phyloP scores from a whole-genome alignment of 2,329 filamentous ascomycete species.

The Colletotrichum lupini region DNA sequence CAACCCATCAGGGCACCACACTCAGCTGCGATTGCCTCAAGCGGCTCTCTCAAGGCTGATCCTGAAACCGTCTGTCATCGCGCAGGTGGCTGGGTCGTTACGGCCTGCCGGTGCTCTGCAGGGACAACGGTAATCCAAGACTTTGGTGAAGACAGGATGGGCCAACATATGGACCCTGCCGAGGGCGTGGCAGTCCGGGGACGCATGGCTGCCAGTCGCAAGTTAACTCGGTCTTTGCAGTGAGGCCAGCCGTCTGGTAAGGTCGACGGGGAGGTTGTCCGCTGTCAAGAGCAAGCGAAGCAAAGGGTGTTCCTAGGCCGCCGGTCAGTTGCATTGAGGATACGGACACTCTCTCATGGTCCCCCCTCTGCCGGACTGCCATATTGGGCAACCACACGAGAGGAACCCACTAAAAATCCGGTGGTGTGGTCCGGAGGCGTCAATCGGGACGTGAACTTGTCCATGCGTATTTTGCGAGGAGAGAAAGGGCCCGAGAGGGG shows the following conservation, averaged over 20 bases:
- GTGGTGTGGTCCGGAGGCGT: constrained; percentile 26
- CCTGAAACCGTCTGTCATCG: constrained; percentile 28
- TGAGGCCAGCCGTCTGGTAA: neutral
- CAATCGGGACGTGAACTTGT: neutral
- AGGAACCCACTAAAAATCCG: constrained; percentile 2
- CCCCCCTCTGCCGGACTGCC: constrained; percentile 15
- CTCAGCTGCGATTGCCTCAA: neutral
- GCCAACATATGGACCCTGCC: constrained; percentile 14
- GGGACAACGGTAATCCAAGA: neutral
- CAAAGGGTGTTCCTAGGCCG: neutral
- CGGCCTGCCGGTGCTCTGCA: constrained; percentile 4
- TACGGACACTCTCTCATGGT: neutral
- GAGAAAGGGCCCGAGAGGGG: constrained; percentile 11
- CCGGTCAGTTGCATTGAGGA: neutral
- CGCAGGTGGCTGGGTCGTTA: constrained; percentile 27
- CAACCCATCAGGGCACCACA: neutral
- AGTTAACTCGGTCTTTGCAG: neutral
- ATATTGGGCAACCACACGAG: constrained; percentile 16
- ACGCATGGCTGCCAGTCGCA: neutral
- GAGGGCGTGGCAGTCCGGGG: constrained; percentile 26
- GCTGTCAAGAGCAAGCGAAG: neutral
- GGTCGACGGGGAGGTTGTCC: neutral
- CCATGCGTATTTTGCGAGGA: neutral
- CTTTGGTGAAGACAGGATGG: constrained; percentile 11
- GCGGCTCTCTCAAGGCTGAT: neutral